Evolutionary conservation across 2,329 filamentous ascomycete species (phyloP).

Genomic region (Penicillium sp.): DNA sequence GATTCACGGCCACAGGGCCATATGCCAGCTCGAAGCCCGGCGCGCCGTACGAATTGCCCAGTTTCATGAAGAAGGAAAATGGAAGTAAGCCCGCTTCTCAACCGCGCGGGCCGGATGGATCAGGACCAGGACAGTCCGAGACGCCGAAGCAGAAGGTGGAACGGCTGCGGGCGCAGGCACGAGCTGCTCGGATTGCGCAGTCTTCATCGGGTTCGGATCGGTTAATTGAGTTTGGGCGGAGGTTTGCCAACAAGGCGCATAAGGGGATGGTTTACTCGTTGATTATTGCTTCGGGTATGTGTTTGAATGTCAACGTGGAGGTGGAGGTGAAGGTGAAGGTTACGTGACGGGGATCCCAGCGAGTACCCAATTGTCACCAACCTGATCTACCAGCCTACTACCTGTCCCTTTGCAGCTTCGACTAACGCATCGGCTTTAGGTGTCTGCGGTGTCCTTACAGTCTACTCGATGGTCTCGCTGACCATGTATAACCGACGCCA

Average conservation of each 20-base stretch:
- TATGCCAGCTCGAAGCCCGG: conserved; percentile 51
- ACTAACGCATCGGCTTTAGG: conserved; percentile 47
- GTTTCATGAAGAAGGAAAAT: conserved; percentile 28
- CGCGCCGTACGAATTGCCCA: conserved; percentile 38
- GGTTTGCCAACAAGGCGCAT: conserved; percentile 65
- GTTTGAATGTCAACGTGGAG: not conserved
- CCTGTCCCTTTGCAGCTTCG: no score
- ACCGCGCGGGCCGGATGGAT: conserved; percentile 31
- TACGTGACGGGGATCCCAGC: no score
- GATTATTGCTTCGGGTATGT: conserved; percentile 64
- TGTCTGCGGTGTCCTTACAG: conserved; percentile 63
- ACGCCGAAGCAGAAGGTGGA: conserved; percentile 72
- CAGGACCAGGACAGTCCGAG: conserved; percentile 57
- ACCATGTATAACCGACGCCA: conserved; percentile 70
- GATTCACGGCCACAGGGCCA: conserved; percentile 56
- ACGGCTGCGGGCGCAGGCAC: conserved; percentile 68
- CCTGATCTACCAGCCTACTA: not conserved
- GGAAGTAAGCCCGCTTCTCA: conserved; percentile 16
- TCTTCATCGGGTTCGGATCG: conserved; percentile 61
- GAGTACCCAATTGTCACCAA: no score
- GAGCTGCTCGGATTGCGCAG: conserved; percentile 66
- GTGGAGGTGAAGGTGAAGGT: not conserved
- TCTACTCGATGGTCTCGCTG: conserved; percentile 69
- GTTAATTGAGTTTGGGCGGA: conserved; percentile 56
- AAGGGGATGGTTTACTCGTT: conserved; percentile 63